Base-by-base conservation (phyloP, 129 eudicot species). In the Scalesia atractyloides region DNA sequence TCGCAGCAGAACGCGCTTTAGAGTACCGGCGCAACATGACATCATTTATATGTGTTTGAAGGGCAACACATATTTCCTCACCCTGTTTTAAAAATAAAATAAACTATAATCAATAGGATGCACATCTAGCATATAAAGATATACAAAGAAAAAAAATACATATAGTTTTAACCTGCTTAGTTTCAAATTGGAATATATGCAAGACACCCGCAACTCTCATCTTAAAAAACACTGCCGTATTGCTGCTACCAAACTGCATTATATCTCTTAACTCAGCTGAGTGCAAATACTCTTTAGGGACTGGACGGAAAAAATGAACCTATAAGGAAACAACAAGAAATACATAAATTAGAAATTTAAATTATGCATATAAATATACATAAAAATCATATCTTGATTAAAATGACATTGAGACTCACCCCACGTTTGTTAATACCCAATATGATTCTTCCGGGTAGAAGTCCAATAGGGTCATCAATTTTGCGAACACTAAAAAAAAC, bases 291-390 rank as follows among this genome's bases (percentile, higher is more conserved):
- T 95, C 99, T 74, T 88, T 95, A 10, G 97, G 99, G 69, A 95
- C 97, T 2, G 99, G 99, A 41, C 99, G 99, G 47, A 95, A 95
- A 86, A 95, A 95, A 72, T 95, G 99, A 84, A 95, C 99, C 99
- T 95, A 50, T 26, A 7, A 59, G 67, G 2, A 66, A 64, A 70
- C 34, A 52, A 76, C 36, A 61, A 62, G 30, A 68, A 68, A 56
- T 41, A 39, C 15, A 39, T 39, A 52, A 37, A 19, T 64, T 12
- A 39, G 7, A 64, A 52, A 9, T 37, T 9, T 5, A 73, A 57
- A 18, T 36, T 8, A 36, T 3, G 14, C 17, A 22, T 26, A 18
- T 10, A 34, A 6, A 73, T 12, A 18, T 16, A 49, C 22, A 51
- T 36, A 74, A 56, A 9, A 64, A 53, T 48, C 44, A 73, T n/a